Base-by-base conservation (phyloP, 1,284 basidiomycete genomes). In the Moesziomyces aphidis region DNA sequence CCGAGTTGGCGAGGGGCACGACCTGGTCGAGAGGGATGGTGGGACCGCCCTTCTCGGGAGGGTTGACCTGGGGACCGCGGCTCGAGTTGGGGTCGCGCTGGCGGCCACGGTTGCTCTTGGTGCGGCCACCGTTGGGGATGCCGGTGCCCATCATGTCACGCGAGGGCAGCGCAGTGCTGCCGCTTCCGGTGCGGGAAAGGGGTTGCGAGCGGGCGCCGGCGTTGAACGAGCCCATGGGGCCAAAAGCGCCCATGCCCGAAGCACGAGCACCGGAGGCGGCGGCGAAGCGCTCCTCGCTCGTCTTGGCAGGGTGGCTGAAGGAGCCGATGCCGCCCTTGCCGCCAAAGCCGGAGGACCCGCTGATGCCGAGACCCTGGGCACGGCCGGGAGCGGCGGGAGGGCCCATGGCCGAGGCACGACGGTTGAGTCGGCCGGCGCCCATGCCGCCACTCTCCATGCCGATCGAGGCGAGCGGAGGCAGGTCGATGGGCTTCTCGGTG, bases 401-500 rank as follows among this genome's bases (percentile, higher is more conserved):
- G 51, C 76, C 78, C 78, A 81, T 80, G 6, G 76, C 78, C 36
- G 76, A 78, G 19, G 79, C 55, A 23, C 79, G 64, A 60, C 78
- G 70, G 64, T 68, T 65, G 42, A 73, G 74, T 44, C 80, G 76
- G 55, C 61, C 68, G 45, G 69, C 76, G 46, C 74, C 79, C 55
- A 58, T 66, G 54, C 77, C 72, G 34, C 75, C 76, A 49, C 64
- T 67, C 62, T 83, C 82, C 86, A 87, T 90, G 57, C 96, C 96
- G 79, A 99, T 92, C 31, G 92, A 91, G 78, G 96, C 94, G 51
- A 98, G 89, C 69, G 93, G 90, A 39, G 95, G 94, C 26, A 98
- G 90, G 60, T 90, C 89, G 61, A 92, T 92, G 1, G 97, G 96
- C 86, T 95, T 96, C 86, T 97, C 95, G 85, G 91, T 93, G 88